Base-by-base conservation (phyloP, 192 early-diverging fungal species). In the Podila horticola region DNA sequence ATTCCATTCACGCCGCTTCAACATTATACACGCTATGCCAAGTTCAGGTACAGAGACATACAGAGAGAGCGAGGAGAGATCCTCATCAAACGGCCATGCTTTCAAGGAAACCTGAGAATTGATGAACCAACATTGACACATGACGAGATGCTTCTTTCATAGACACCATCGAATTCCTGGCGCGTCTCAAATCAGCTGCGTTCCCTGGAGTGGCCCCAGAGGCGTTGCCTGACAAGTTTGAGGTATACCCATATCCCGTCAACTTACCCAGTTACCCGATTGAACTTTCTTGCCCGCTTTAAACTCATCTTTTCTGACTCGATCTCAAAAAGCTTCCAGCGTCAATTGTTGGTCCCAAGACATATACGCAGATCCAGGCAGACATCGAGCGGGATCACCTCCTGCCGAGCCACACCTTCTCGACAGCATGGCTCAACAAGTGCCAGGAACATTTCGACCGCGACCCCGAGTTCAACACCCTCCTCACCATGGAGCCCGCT, bases 361-460 rank as follows among this genome's bases (percentile, higher is more conserved):
- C 84, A 20, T 79, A 59, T 33, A 81, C 83, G 24, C 69, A 84
- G 8, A 84, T 90, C n/a, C 79, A 81, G 41, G 65, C 57, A 66
- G 85, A 90, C 19, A 70, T 90, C 57, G 89, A 90, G 61, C 70
- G 77, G 4, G 85, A 83, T n/a, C 88, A 87, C 82, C 74, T 90
- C 34, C 84, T 84, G 51, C 88, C 89, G 12, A 82, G 75, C 41
- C 77, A 79, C 38, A 84, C 85, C 34, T 90, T 90, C 51, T 87
- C 89, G 5, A 82, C 72, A 24, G 63, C 74, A 13, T 90, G 89
- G 89, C 62, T 90, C 28, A 81, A 74, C 36, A 84, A 86, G 52
- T 90, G 85, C 68, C 89, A 90, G 82, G 83, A 89, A 73, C 83
- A 79, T 58, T 82, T 83, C 58, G 57, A 67, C 49, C 60, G 67